These are phyloP conservation scores for Huntiella decipiens DNA, from an alignment of 2,329 filamentous ascomycete genomes.

Conservation along the genomic window DNA sequence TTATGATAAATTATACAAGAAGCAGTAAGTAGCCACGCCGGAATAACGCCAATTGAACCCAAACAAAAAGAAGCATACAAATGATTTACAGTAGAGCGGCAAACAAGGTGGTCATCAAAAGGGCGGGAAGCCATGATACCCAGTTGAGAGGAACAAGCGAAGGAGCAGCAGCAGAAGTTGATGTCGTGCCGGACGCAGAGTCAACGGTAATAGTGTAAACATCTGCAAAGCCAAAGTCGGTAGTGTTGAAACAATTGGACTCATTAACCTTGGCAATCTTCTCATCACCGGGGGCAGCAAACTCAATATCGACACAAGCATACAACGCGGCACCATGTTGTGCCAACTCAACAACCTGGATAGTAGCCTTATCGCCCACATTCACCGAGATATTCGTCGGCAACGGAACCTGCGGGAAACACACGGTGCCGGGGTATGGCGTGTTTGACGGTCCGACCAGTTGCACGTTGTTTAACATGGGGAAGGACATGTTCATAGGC, in stretches of 20 bases:
- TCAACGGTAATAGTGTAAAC: constrained; percentile 50
- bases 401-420: constrained; percentile 73
- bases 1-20: neutral
- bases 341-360: constrained; percentile 70
- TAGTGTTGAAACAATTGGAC: constrained; percentile 78
- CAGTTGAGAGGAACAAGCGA: neutral
- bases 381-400: constrained; percentile 53
- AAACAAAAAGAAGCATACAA: neutral
- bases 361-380: constrained; percentile 73
- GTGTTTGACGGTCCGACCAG: constrained; percentile 64
- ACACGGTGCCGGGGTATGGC: constrained; percentile 76
- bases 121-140: neutral
- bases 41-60: neutral
- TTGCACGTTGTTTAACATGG: constrained; percentile 65
- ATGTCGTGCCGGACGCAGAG: constrained; percentile 18
- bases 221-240: constrained; percentile 54
- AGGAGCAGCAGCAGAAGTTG: neutral
- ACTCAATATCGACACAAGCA: constrained; percentile 90
- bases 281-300: constrained; percentile 55
- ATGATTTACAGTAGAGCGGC: neutral
- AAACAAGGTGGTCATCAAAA: neutral
- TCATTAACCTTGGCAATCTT: constrained; percentile 52
- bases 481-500: constrained; percentile 71
- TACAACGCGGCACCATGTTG: constrained; percentile 69
- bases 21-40: neutral